phyloP scores from a whole-genome alignment of 345 rosid species.

The Rubroshorea leprosula region DNA sequence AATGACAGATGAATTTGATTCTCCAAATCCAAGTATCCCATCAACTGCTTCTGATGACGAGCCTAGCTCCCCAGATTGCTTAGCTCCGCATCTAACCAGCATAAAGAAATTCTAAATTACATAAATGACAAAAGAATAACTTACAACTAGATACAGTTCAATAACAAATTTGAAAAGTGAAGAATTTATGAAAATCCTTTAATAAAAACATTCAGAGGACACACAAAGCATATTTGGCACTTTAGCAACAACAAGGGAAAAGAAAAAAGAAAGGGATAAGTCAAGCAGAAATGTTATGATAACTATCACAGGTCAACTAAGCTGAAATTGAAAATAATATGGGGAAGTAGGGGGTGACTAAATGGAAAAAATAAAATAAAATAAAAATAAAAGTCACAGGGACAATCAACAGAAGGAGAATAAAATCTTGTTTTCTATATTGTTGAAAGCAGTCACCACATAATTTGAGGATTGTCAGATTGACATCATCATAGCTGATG shows the following conservation, averaged over 20 bases:
- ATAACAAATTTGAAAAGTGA: neutral
- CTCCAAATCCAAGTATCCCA: conserved; percentile 91
- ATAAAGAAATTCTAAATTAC: conserved; percentile 1
- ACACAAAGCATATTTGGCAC: neutral
- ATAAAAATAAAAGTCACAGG: too few species aligned
- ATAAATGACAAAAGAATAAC: too few species aligned
- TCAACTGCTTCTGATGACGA: conserved; percentile 65
- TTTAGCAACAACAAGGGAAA: neutral
- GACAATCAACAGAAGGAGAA: neutral
- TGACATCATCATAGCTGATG: neutral
- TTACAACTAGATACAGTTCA: neutral
- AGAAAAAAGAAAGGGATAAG: neutral
- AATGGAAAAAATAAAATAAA: neutral
- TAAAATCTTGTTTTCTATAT: neutral
- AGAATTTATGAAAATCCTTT: neutral
- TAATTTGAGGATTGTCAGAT: neutral
- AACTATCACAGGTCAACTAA: neutral
- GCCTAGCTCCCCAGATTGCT: conserved; percentile 69
- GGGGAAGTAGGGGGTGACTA: neutral
- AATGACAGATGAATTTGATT: conserved; percentile 70
- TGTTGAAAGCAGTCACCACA: neutral
- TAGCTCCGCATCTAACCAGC: conserved; percentile 57
- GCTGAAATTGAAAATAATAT: neutral
- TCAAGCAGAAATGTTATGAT: neutral
- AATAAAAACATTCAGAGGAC: neutral